Percentiles rank a stretch among this genome's conserved stretches.
phyloP scores from a whole-genome alignment of 2,329 filamentous ascomycete species.

The Fusarium sp. region DNA sequence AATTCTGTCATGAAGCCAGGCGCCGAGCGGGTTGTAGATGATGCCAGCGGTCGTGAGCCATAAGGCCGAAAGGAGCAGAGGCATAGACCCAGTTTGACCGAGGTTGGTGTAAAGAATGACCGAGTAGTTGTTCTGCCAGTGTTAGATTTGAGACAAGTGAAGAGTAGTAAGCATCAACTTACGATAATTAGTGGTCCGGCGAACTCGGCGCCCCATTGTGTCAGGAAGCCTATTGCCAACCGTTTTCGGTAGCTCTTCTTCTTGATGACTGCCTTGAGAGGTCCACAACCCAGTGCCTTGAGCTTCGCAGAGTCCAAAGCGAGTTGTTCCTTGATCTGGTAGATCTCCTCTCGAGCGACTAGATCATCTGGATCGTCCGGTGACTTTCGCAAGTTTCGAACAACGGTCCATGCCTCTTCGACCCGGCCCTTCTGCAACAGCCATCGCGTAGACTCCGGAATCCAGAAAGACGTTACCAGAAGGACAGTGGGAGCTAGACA shows the following conservation, averaged over 20 bases:
- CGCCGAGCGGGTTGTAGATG: slow-evolving; percentile 58
- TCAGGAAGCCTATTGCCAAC: slow-evolving; percentile 62
- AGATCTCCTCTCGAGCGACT: slow-evolving; percentile 56
- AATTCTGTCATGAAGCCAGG: slow-evolving; percentile 58
- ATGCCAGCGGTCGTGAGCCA: slow-evolving; percentile 59
- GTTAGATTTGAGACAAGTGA: neutral
- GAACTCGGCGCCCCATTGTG: slow-evolving; percentile 63
- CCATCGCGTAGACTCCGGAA: slow-evolving; percentile 59
- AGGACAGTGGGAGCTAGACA: slow-evolving; percentile 50
- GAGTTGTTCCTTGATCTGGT: slow-evolving; percentile 57
- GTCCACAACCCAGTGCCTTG: slow-evolving; percentile 48
- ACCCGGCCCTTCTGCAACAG: slow-evolving; percentile 55
- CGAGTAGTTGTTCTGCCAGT: slow-evolving; percentile 52
- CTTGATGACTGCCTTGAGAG: slow-evolving; percentile 55
- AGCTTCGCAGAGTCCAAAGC: slow-evolving; percentile 54
- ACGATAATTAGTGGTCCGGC: slow-evolving; percentile 61
- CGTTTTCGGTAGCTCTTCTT: slow-evolving; percentile 60
- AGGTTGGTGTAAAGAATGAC: slow-evolving; percentile 52
- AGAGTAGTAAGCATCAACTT: slow-evolving; percentile 24
- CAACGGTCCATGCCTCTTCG: slow-evolving; percentile 56
- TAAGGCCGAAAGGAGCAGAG: slow-evolving; percentile 50
- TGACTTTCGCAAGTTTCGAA: slow-evolving; percentile 47
- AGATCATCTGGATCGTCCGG: slow-evolving; percentile 50
- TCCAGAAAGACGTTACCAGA: slow-evolving; percentile 46
- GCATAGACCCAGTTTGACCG: slow-evolving; percentile 52